Conservation (phyloP, 2,329 filamentous ascomycete genomes). For the Ophiostoma pallidulum region DNA sequence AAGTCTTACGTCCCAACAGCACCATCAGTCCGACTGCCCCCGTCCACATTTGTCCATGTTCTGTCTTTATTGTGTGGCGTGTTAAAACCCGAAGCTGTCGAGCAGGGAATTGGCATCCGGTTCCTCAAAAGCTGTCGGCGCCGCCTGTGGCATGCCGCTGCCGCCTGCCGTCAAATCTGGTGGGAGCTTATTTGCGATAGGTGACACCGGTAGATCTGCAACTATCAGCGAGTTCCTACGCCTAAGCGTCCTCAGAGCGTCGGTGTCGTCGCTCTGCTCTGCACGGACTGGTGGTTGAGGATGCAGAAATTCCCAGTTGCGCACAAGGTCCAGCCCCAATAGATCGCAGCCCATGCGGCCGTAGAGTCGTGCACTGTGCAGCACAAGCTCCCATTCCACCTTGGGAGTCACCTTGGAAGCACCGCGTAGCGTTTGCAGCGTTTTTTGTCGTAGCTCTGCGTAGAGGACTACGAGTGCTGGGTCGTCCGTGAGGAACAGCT, state of each 20-base stretch:
- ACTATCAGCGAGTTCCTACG: conserved; percentile 71
- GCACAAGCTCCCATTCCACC: conserved; percentile 80
- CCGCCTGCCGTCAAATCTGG: conserved; percentile 34
- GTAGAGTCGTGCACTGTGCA: conserved; percentile 76
- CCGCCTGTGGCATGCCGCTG: conserved; percentile 38
- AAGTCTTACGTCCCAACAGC: too few species aligned
- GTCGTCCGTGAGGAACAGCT: conserved; percentile 80
- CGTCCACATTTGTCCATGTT: too few species aligned
- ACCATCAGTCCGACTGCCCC: too few species aligned
- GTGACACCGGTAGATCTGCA: conserved; percentile 53
- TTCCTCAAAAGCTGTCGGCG: conserved; percentile 77
- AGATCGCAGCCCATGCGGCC: conserved; percentile 90
- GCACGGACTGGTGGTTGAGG: conserved; percentile 26
- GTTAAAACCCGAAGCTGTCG: conserved; percentile 84
- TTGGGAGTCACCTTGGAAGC: conserved; percentile 69
- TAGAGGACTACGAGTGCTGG: conserved; percentile 84
- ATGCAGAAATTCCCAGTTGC: conserved; percentile 73
- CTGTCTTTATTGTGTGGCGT: too few species aligned
- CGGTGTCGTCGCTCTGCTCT: conserved; percentile 40
- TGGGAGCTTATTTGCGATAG: conserved; percentile 23
- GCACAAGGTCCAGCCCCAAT: conserved; percentile 74
- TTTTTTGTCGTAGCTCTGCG: conserved; percentile 71
- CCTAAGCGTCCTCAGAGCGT: conserved; percentile 59
- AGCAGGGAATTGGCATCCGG: conserved; percentile 82
- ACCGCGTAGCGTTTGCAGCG: conserved; percentile 74